Base-by-base conservation (phyloP, 2,329 filamentous ascomycete genomes). In the Monilinia fructicola region DNA sequence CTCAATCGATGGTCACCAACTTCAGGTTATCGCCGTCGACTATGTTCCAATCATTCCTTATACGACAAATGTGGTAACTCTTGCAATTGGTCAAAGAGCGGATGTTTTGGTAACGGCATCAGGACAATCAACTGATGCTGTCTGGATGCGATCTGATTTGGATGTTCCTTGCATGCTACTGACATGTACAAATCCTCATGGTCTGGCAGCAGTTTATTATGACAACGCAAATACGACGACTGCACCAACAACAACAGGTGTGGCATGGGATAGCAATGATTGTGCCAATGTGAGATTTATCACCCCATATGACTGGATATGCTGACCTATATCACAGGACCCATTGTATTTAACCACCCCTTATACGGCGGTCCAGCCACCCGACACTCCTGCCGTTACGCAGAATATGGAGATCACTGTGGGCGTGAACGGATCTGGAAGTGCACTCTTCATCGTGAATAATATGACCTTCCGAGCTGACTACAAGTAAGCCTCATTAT, bases 61-160 rank as follows among this genome's bases (percentile, higher is more conserved):
- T 68, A 77, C 76, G 0, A 82, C 84, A 1, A 77, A 78, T 0
- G 76, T 77, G 28, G 64, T 86, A 1, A 78, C 77, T 46, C 74
- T 84, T 58, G 79, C 76, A 5, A 81, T 83, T 60, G 84, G 83
- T 53, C 85, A 88, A 71, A 76, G 79, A 65, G 77, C 73, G 67
- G 74, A 76, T 67, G 68, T 76, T 74, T 69, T 84, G 6, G 81
- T 86, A 66, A 81, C 78, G 28, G 83, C 83, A n/a, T 73, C 83
- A 64, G 81, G 79, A 4, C 74, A 78, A n/a, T 71, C 79, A 1
- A 77, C 77, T 11, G 77, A 79, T n/a, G 78, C 83, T 2, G 86
- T 84, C 72, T 88, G 85, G 84, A 85, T 89, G 79, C 83, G 86
- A 53, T 79, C 82, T 65, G 84, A 82, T 73, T 75, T 87, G 6